Evolutionary conservation across 1,284 basidiomycete genomes (phyloP).

Genomic region (Puccinia hordei): DNA sequence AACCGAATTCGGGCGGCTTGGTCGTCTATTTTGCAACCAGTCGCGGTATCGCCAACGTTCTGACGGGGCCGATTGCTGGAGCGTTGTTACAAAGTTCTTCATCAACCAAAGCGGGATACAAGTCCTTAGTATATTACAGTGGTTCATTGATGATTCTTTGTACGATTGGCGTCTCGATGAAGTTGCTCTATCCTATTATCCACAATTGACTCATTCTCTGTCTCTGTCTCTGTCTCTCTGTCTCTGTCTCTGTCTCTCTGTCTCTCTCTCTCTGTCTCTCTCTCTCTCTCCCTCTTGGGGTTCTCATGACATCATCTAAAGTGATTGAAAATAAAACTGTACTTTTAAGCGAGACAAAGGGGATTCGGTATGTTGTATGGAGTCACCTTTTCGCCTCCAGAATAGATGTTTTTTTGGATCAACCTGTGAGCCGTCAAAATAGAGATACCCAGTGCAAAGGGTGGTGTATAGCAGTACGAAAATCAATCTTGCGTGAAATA

Average conservation of each 20-base stretch:
- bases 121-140: conserved; percentile 41
- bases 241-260: no score
- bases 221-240: no score
- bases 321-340: background rate
- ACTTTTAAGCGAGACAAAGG: background rate
- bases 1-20: conserved; percentile 34
- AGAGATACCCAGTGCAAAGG: no score
- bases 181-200: conserved; percentile 5
- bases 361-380: background rate
- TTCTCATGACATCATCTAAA: background rate
- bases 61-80: conserved; percentile 44
- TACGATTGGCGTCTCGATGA: conserved; percentile 20
- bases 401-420: background rate
- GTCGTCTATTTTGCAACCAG: conserved; percentile 30
- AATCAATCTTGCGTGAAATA: no score
- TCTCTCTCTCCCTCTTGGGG: background rate
- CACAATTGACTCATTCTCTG: background rate
- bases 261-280: no score
- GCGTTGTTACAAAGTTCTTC: conserved; percentile 22
- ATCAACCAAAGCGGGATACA: conserved; percentile 21
- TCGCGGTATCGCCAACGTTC: conserved; percentile 36
- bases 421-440: no score
- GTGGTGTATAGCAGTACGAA: no score
- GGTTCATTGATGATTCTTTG: conserved; percentile 40
- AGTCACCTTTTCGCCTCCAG: background rate